Evolutionary conservation across 1,284 basidiomycete genomes (phyloP).

Genomic region (Ganoderma leucocontextum): DNA sequence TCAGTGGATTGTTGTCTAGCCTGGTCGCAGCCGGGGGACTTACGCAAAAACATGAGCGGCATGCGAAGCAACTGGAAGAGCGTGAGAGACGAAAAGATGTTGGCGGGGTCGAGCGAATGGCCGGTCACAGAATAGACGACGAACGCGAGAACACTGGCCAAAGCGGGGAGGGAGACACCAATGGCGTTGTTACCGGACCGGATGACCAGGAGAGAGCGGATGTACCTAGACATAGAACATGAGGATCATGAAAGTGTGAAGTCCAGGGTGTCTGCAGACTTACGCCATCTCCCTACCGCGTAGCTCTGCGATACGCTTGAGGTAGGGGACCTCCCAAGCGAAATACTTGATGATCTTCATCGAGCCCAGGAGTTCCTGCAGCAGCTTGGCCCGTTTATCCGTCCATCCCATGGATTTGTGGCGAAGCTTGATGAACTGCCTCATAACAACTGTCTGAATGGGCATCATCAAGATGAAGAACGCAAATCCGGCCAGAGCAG

Average conservation of each 20-base stretch:
- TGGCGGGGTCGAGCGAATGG: constrained; percentile 71
- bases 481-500: constrained; percentile 84
- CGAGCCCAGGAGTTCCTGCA: constrained; percentile 86
- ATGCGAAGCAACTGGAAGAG: constrained; percentile 82
- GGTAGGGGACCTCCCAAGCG: constrained; percentile 82
- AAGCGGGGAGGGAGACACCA: constrained; percentile 76
- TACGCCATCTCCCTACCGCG: constrained; percentile 78
- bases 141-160: constrained; percentile 89
- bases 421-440: constrained; percentile 75
- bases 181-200: constrained; percentile 76
- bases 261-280: constrained; percentile 28
- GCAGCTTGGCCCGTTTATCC: constrained; percentile 84
- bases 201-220: constrained; percentile 79
- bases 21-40: constrained; percentile 30
- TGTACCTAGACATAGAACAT: constrained; percentile 52
- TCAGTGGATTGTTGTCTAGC: background rate
- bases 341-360: constrained; percentile 94
- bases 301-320: constrained; percentile 74
- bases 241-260: background rate
- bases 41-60: constrained; percentile 81
- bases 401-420: constrained; percentile 90
- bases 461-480: constrained; percentile 78
- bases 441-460: constrained; percentile 79
- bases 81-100: constrained; percentile 85
- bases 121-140: constrained; percentile 81